phyloP scores from a whole-genome alignment of 2,329 filamentous ascomycete genomes.

The Diplodia seriata region DNA sequence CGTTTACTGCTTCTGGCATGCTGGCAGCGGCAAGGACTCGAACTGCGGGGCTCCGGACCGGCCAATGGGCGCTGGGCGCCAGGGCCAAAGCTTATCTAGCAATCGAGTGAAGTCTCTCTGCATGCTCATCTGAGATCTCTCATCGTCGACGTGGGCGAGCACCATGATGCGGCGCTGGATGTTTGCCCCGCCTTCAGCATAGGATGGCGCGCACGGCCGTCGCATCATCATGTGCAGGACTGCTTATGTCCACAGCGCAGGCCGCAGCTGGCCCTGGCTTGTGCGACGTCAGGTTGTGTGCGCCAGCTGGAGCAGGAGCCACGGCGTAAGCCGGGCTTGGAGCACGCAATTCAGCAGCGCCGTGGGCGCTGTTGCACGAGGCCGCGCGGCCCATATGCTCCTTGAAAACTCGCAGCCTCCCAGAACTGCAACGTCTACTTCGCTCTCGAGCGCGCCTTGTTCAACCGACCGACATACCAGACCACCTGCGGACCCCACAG shows the following conservation, averaged over 20 bases:
- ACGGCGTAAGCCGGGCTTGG: background rate
- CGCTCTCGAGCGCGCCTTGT: background rate
- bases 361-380: background rate
- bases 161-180: background rate
- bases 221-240: background rate
- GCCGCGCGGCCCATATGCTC: slow-evolving; percentile 4
- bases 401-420: slow-evolving; percentile 15
- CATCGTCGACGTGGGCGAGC: background rate
- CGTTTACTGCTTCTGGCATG: background rate
- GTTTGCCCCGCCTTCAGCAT: background rate
- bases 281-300: slow-evolving; percentile 4
- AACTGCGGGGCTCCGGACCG: background rate
- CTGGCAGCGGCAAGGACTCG: background rate
- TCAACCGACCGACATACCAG: background rate
- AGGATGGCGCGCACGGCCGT: background rate
- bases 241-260: background rate
- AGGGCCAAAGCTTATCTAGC: slow-evolving; percentile 13
- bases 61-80: background rate
- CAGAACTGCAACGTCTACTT: background rate
- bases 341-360: slow-evolving; percentile 18
- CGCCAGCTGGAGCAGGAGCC: background rate
- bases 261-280: background rate
- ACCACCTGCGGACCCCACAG: background rate
- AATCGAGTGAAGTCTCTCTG: background rate
- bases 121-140: background rate